These are phyloP conservation scores for Yamadazyma triangularis DNA, from an alignment of 1,139 yeast genomes.

Conservation along the genomic window DNA sequence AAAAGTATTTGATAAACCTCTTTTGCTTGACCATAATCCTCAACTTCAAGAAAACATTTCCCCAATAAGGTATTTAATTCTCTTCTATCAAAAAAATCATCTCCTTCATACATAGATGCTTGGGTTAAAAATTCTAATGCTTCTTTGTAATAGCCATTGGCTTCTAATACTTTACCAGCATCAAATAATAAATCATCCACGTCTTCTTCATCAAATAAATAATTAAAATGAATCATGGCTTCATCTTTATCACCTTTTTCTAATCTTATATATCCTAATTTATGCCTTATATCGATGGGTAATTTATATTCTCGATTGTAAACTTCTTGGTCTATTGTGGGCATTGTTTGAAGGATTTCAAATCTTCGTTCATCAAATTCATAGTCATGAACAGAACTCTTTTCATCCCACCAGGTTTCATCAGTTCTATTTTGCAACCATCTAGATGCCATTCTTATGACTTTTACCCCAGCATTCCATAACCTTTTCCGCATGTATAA, in stretches of 20 bases:
- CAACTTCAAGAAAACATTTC: slow-evolving; percentile 71
- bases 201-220: slow-evolving; percentile 49
- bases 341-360: slow-evolving; percentile 16
- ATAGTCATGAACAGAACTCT: slow-evolving; percentile 52
- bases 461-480: slow-evolving; percentile 58
- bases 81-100: slow-evolving; percentile 52
- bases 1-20: slow-evolving; percentile 57
- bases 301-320: slow-evolving; percentile 37
- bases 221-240: slow-evolving; percentile 60
- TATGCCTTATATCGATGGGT: slow-evolving; percentile 84
- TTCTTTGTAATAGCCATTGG: slow-evolving; percentile 62
- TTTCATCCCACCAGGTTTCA: slow-evolving; percentile 90
- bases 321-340: neutral
- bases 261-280: slow-evolving; percentile 71
- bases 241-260: slow-evolving; percentile 62
- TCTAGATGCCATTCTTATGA: slow-evolving; percentile 68
- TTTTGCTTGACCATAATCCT: slow-evolving; percentile 67
- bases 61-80: slow-evolving; percentile 62
- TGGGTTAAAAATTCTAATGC: slow-evolving; percentile 65
- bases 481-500: slow-evolving; percentile 65
- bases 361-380: slow-evolving; percentile 72
- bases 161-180: slow-evolving; percentile 72
- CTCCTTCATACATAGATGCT: slow-evolving; percentile 23
- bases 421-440: slow-evolving; percentile 73
- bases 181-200: slow-evolving; percentile 64